Evolutionary conservation across 2,329 filamentous ascomycete genomes (phyloP), one percentile per base, ranked within the genome.

Genomic region (Aspergillus amoenus): DNA sequence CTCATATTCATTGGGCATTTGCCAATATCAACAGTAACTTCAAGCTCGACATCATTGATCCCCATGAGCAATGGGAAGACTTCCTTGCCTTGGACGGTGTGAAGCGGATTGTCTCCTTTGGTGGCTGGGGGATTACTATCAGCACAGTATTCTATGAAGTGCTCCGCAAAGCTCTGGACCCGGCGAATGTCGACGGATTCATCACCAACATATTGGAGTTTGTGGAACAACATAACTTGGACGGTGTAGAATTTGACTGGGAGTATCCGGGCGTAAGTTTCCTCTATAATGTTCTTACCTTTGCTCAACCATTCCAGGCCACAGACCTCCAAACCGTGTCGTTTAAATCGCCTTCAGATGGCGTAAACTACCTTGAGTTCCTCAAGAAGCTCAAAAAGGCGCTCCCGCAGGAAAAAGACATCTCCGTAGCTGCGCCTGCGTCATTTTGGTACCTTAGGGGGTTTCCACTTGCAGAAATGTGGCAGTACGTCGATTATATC

Each of bases 101-200:
- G 40, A 57, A 50, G 15, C 46, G 40, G 15, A 50, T 57, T 9
- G 39, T 54, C 24, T 57, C 55, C 0, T 73, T 81, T 60, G 78
- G 78, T 18, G 79, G 78, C 24, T 80, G 79, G 79, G 68, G 65
- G 15, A 75, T 76, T 56, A 77, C 72, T 2, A 78, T 77, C 0
- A 64, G 68, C 1, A 65, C 71, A 0, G 65, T 52, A 3, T 76
- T 73, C 0, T 78, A 72, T 52, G 42, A 57, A 18, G 73, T 79
- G 42, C 74, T 80, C 46, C 70, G 78, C 15, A 57, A 74, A 4
- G 59, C 70, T 40, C 68, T 68, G 22, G 56, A 63, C 62, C 64
- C 68, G 1, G 70, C 55, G 0, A 81, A 82, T 57, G 70, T 76
- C 5, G 55, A 57, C 32, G 0, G 59, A 65, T 7, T 82, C 41